These are phyloP conservation scores for Magnaporthiopsis incrustans DNA, from an alignment of 2,329 filamentous ascomycete genomes.

Conservation along the genomic window DNA sequence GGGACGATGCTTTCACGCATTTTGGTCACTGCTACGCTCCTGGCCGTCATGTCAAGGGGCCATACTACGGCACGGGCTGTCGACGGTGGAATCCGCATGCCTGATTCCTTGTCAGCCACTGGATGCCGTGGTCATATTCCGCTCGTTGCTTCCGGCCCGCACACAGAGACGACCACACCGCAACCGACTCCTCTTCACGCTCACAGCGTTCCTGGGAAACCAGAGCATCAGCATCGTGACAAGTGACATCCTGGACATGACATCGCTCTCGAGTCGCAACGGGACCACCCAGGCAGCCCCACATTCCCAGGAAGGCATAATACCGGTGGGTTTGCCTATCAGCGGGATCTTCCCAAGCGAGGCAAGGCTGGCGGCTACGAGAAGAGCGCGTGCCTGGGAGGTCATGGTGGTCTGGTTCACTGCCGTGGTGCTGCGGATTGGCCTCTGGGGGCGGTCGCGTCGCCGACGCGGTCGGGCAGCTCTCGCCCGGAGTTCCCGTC, in stretches of 20 bases:
- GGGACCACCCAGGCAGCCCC: slow-evolving; percentile 11
- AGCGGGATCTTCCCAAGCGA: slow-evolving; percentile 13
- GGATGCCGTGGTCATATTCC: slow-evolving; percentile 14
- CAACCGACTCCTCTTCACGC: slow-evolving; percentile 17
- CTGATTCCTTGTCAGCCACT: slow-evolving; percentile 8
- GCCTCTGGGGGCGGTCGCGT: slow-evolving; percentile 12
- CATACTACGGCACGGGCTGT: neutral
- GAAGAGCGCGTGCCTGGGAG: slow-evolving; percentile 13
- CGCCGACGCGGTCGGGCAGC: slow-evolving; percentile 9
- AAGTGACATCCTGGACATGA: slow-evolving; percentile 15
- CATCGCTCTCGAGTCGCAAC: slow-evolving; percentile 8
- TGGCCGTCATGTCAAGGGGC: too few relatives aligned
- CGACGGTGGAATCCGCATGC: neutral
- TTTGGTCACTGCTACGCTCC: too few relatives aligned
- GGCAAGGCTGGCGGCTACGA: slow-evolving; percentile 17
- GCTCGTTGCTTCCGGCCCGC: slow-evolving; percentile 13
- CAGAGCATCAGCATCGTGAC: slow-evolving; percentile 19
- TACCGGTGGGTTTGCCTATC: slow-evolving; percentile 9
- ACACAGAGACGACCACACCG: slow-evolving; percentile 3
- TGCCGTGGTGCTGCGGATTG: slow-evolving; percentile 15
- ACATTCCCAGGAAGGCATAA: neutral
- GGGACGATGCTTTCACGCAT: too few relatives aligned
- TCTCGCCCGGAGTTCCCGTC: too few relatives aligned
- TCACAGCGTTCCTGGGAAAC: slow-evolving; percentile 16
- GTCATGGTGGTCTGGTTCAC: slow-evolving; percentile 17